A percentile compares a stretch with the other conserved stretches of the same genome.
These are phyloP conservation scores for Allantophomopsis lycopodina DNA, from an alignment of 2,329 filamentous ascomycete species.

Conservation along the genomic window DNA sequence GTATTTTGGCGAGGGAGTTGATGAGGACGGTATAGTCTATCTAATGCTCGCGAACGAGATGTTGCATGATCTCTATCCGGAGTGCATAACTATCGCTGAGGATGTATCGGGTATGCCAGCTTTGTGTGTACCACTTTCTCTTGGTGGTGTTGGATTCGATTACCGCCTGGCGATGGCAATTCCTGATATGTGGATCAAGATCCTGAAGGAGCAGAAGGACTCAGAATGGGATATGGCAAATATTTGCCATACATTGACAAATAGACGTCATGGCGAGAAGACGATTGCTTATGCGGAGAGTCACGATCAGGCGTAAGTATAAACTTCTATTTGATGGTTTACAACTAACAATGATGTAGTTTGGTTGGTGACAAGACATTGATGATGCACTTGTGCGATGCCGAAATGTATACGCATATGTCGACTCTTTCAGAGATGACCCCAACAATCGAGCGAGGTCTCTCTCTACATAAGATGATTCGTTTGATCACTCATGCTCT, in stretches of 20 bases:
- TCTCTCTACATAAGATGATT: constrained; percentile 95
- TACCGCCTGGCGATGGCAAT: constrained; percentile 96
- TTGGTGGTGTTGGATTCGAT: constrained; percentile 92
- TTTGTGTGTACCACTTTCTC: constrained; percentile 71
- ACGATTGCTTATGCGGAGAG: constrained; percentile 96
- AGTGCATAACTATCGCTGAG: constrained; percentile 83
- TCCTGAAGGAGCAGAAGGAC: constrained; percentile 85
- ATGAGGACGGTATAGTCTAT: constrained; percentile 89
- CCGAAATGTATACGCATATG: constrained; percentile 97
- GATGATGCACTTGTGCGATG: constrained; percentile 97
- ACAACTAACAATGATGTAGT: constrained; percentile 25
- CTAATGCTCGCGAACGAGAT: constrained; percentile 95
- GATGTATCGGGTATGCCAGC: constrained; percentile 98
- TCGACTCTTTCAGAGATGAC: constrained; percentile 74
- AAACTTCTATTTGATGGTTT: too few relatives aligned
- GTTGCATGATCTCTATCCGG: constrained; percentile 80
- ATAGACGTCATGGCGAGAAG: constrained; percentile 90
- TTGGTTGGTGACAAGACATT: constrained; percentile 93
- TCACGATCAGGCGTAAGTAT: constrained; percentile 86
- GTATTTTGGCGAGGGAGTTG: constrained; percentile 81
- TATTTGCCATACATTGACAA: constrained; percentile 79
- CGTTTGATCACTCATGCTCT: constrained; percentile 81
- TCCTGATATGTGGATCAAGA: constrained; percentile 98
- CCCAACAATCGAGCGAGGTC: constrained; percentile 75
- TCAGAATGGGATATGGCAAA: constrained; percentile 75